Base-by-base conservation (phyloP, 768 basidiomycete genomes). In the Trametes cinnabarina region DNA sequence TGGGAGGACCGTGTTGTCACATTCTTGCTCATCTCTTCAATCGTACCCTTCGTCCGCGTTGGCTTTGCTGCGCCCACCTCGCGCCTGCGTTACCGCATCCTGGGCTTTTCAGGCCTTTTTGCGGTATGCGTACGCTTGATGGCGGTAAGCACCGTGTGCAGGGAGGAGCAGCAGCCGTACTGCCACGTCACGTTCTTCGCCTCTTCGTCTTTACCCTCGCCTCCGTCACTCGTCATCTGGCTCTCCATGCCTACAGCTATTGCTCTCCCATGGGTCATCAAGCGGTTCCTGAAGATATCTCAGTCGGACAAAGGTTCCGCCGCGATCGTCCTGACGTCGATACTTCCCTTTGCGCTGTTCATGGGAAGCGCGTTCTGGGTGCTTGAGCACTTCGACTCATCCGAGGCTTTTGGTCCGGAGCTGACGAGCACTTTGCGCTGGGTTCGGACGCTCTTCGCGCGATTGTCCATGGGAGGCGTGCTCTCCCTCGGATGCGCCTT, bases 121-220 rank as follows among this genome's bases (percentile, higher is more conserved):
- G 83, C 86, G 0, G 68, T 80, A 20, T 85, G 86, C 62, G 80
- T 88, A 8, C 82, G 96, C 8, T 67, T 91, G n/a, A 88, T 93
- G 72, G 81, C 87, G 0, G 73, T 82, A 46, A 92, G 90, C 69
- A 96, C 94, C 0, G 83, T 94, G 9, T 98, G 96, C 68, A 79
- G 97, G 61, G 96, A 99, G 70, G 96, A 98, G 68, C 96, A 98
- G 71, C 86, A 91, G 39, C 87, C 92, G 0, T 89, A 84, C 70
- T 99, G 97, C 68, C 77, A 82, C 60, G 88, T 94, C 52, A 95
- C 96, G 0, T 98, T 95, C 75, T 97, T 90, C 69, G 76, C 85
- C 0, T 88, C 90, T 0, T 82, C 86, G 0, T 80, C 86, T 9
- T 73, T 85, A 0, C 84, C 90, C 7, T 76, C 85, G 2, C 84